These are phyloP conservation scores for Mortierella sp. DNA, from an alignment of 371 early-diverging fungal genomes.

Conservation along the genomic window DNA sequence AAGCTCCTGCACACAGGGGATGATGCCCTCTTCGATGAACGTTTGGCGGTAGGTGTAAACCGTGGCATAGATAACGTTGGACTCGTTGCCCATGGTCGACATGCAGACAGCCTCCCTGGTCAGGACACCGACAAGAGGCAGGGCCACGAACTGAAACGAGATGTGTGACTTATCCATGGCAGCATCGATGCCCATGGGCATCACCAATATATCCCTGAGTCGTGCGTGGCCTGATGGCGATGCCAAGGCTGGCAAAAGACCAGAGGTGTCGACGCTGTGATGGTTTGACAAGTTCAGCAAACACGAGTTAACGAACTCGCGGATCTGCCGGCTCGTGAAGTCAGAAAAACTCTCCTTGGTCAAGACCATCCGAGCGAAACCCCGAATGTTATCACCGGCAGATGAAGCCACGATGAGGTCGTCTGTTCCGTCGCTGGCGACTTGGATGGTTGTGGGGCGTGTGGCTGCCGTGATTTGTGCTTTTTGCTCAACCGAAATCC, in stretches of 20 bases:
- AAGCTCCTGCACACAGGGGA: conserved; percentile 29
- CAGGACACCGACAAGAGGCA: conserved; percentile 54
- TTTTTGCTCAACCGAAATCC: too few species aligned
- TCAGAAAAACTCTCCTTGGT: too few species aligned
- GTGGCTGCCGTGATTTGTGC: too few species aligned
- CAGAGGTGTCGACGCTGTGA: conserved; percentile 43
- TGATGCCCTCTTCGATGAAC: conserved; percentile 32
- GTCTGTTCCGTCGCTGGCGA: conserved; percentile 52
- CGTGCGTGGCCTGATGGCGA: too few species aligned
- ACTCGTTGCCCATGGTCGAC: conserved; percentile 36
- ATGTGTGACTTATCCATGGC: neutral
- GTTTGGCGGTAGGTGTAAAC: conserved; percentile 25
- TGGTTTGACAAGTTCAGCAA: conserved; percentile 55
- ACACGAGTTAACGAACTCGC: conserved; percentile 43
- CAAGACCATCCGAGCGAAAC: conserved; percentile 37
- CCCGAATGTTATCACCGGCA: conserved; percentile 12
- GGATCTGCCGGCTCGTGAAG: conserved; percentile 27
- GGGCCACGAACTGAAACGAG: conserved; percentile 50
- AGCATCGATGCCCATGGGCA: conserved; percentile 29
- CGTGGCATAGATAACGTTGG: conserved; percentile 27
- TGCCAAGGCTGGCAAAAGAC: conserved; percentile 31
- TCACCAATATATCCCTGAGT: conserved; percentile 37
- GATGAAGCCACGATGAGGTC: conserved; percentile 36
- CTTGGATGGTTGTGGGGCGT: too few species aligned
- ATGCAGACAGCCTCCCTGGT: conserved; percentile 42